Evolutionary conservation across 805 yeast species (phyloP), one percentile per base, ranked within the genome.

Genomic region (Myxozyma neotropica): DNA sequence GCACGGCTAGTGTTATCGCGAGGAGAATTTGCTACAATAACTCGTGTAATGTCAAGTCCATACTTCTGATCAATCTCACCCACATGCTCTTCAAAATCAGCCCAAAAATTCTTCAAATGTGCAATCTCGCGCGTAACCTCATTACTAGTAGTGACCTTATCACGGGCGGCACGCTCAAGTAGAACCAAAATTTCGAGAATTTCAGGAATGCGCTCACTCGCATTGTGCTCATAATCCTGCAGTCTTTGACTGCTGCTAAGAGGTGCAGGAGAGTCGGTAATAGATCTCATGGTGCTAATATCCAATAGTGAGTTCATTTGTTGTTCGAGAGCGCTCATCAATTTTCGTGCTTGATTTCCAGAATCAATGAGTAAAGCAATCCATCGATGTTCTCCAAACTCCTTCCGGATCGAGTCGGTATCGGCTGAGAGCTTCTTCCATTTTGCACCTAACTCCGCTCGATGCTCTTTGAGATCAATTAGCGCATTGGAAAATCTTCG

Each of bases 331-430:
- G 33, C 24, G 13, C 53, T 39, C 57, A 60, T 60, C 35, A 56
- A 33, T 19, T 55, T 51, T 12, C 60, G 48, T 12, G 57, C 52
- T 50, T 56, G 47, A 8, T 56, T 44, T 12, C 51, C 50, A 2
- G 59, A 57, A 15, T 53, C 56, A 1, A 24, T 21, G n/a, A 57
- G 48, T 35, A 55, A 23, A 3, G 49, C 51, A 26, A 44, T 29
- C 65, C 65, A 61, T 21, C 62, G 33, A 4, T 61, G 58, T 46
- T 62, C 66, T 10, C 66, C 66, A 38, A 60, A 44, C 39, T 50
- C 48, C n/a, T 24, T 23, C 26, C 19, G 15, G 17, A 58, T 24
- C 3, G 17, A 17, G 7, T 47, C 45, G 5, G 61, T 26, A 17
- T 52, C 57, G 1, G 53, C 24, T 3, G 57, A 42, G 15, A 62